phyloP scores from a whole-genome alignment of 768 basidiomycete genomes.

The Pleurotus eryngii region DNA sequence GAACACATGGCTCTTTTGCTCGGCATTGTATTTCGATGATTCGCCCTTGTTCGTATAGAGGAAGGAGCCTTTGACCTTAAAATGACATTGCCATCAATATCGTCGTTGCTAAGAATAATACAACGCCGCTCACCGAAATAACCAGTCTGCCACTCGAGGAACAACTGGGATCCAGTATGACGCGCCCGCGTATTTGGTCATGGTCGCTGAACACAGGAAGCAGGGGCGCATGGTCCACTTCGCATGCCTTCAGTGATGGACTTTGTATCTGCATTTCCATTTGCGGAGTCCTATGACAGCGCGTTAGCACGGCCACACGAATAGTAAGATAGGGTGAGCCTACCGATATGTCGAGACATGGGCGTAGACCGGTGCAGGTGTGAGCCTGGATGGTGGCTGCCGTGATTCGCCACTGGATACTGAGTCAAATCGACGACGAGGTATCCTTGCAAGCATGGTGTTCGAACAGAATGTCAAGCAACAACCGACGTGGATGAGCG shows the following conservation, averaged over 20 bases:
- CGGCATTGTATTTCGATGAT: constrained; percentile 13
- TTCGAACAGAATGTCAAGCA: constrained; percentile 15
- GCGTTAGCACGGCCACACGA: not conserved
- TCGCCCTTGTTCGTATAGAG: constrained; percentile 33
- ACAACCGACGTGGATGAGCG: not conserved
- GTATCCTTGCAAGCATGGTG: constrained; percentile 23
- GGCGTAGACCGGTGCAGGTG: constrained; percentile 33
- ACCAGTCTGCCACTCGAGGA: constrained; percentile 53
- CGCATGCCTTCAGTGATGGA: constrained; percentile 51
- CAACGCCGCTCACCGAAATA: constrained; percentile 40
- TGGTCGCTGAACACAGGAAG: constrained; percentile 58
- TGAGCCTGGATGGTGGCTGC: constrained; percentile 30
- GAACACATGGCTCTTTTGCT: constrained; percentile 43
- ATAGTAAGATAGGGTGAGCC: constrained; percentile 11
- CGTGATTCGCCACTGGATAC: constrained; percentile 17
- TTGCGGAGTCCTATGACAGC: constrained; percentile 40
- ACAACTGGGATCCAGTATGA: constrained; percentile 52
- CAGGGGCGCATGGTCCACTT: constrained; percentile 24
- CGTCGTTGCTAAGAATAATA: not conserved
- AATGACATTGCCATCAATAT: not conserved
- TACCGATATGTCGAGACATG: constrained; percentile 52
- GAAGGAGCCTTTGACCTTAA: constrained; percentile 64
- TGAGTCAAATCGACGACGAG: constrained; percentile 27
- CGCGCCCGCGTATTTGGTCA: constrained; percentile 57
- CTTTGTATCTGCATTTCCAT: constrained; percentile 63